Evolutionary conservation across 2,329 filamentous ascomycete species (phyloP), one percentile per base, ranked within the genome.

Genomic region (Alternaria sp.): DNA sequence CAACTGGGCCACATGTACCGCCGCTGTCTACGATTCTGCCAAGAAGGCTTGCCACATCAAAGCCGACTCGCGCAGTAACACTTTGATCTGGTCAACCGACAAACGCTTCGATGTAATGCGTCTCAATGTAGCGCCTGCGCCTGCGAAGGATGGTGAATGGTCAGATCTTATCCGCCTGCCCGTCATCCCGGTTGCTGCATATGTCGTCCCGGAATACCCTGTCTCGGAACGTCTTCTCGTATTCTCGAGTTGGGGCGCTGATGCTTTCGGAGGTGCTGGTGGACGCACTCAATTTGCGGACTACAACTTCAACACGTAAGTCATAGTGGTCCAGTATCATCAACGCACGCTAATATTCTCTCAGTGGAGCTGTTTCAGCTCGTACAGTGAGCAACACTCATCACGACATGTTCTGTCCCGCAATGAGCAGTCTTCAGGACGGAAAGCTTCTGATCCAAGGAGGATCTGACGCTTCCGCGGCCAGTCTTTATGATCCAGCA

Each of bases 391-490:
- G 63, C 59, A 72, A 74, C 25, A 74, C 72, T 17, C 61, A 71
- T 11, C 72, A 74, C 25, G 72, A 74, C 43, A 74, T 74, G 72
- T 74, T 74, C 32, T 74, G 72, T 46, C 72, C 72, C 6, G 72
- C 66, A 43, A 72, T 74, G 26, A 74, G 70, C 58, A 69, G 65
- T 59, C 62, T 73, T 7, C 62, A 71, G 45, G 68, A 73, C 21
- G 72, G 72, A 5, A 65, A 69, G 12, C 65, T 74, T 46, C 49
- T 73, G 23, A 72, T 74, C 36, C 70, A 73, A 13, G 72, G 72
- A 43, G 72, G 72, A 7, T 69, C 69, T 17, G 67, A 74, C 59
- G 72, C 72, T 25, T 64, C 68, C 6, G 62, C 52, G n/a, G 71
- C 68, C 13, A 72, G 65, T 54, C 66, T 68, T 49, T 74, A 74